Conservation (phyloP, 768 basidiomycete species). For the Russula abietina region DNA sequence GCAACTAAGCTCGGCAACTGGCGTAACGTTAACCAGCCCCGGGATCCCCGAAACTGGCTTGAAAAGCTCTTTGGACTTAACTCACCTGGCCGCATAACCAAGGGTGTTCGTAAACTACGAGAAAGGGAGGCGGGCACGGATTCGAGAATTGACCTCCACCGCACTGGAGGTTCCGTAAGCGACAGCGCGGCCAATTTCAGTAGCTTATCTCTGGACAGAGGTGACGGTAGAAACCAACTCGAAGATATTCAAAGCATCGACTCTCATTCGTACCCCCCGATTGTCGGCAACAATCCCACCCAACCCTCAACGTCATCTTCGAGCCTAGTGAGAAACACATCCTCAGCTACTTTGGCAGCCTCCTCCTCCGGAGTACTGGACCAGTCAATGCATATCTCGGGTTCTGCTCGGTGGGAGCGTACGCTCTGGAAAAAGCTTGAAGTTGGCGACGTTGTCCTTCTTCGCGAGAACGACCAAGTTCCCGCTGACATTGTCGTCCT, state of each 20-base stretch:
- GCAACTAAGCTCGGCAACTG: slow-evolving; percentile 85
- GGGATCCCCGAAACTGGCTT: slow-evolving; percentile 68
- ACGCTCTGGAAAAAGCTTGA: slow-evolving; percentile 99
- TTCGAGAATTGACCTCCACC: slow-evolving; percentile 56
- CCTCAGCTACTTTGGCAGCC: slow-evolving; percentile 14
- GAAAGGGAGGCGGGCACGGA: slow-evolving; percentile 70
- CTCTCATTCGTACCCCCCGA: slow-evolving; percentile 27
- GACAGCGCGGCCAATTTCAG: slow-evolving; percentile 33
- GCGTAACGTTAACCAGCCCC: slow-evolving; percentile 84
- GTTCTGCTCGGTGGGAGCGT: slow-evolving; percentile 84
- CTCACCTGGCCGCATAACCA: slow-evolving; percentile 67
- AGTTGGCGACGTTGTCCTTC: slow-evolving; percentile 89
- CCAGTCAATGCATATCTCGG: slow-evolving; percentile 59
- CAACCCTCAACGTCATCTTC: slow-evolving; percentile 17
- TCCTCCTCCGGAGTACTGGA: slow-evolving; percentile 64
- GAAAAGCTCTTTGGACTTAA: slow-evolving; percentile 69
- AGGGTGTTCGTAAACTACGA: slow-evolving; percentile 79
- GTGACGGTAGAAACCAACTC: slow-evolving; percentile 22
- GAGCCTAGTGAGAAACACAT: slow-evolving; percentile 2
- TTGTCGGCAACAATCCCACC: slow-evolving; percentile 10
- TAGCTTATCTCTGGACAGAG: slow-evolving; percentile 19
- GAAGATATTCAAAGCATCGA: slow-evolving; percentile 35
- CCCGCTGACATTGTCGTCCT: slow-evolving; percentile 94
- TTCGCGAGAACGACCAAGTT: slow-evolving; percentile 92
- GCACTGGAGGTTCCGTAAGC: slow-evolving; percentile 30